phyloP scores from a whole-genome alignment of 1,284 basidiomycete genomes.

The Termitomyces sp. region DNA sequence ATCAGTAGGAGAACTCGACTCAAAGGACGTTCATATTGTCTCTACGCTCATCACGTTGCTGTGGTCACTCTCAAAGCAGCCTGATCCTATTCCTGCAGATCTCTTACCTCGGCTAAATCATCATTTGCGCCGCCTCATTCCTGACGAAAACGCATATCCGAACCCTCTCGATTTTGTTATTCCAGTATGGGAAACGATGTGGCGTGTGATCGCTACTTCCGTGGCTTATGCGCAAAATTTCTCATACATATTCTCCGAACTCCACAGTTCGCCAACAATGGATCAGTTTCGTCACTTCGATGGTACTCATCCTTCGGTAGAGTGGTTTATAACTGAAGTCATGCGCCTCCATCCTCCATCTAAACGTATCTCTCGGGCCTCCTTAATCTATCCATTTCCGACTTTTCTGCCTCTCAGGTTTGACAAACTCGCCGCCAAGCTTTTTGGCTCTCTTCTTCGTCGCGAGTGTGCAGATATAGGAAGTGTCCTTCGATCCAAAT shows the following conservation, averaged over 20 bases:
- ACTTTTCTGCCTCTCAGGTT: slow-evolving; percentile 9
- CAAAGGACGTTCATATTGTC: slow-evolving; percentile 29
- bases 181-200: slow-evolving; percentile 55
- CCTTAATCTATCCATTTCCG: slow-evolving; percentile 11
- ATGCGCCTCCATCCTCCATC: slow-evolving; percentile 45
- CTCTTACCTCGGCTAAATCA: slow-evolving; percentile 20
- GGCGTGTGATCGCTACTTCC: slow-evolving; percentile 50
- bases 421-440: background rate
- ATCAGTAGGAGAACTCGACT: slow-evolving; percentile 23
- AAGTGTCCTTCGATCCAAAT: slow-evolving; percentile 29
- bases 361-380: slow-evolving; percentile 30
- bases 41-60: slow-evolving; percentile 33
- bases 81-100: slow-evolving; percentile 18
- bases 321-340: slow-evolving; percentile 37
- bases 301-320: slow-evolving; percentile 26
- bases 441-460: slow-evolving; percentile 1
- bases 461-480: slow-evolving; percentile 39
- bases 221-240: slow-evolving; percentile 33
- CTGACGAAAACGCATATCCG: slow-evolving; percentile 24
- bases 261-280: slow-evolving; percentile 33
- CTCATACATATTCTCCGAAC: slow-evolving; percentile 26
- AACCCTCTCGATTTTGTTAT: slow-evolving; percentile 47
- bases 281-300: slow-evolving; percentile 27
- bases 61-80: slow-evolving; percentile 37
- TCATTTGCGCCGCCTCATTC: slow-evolving; percentile 34